Evolutionary conservation across 768 basidiomycete species (phyloP).

Genomic region (Lentinula edodes): DNA sequence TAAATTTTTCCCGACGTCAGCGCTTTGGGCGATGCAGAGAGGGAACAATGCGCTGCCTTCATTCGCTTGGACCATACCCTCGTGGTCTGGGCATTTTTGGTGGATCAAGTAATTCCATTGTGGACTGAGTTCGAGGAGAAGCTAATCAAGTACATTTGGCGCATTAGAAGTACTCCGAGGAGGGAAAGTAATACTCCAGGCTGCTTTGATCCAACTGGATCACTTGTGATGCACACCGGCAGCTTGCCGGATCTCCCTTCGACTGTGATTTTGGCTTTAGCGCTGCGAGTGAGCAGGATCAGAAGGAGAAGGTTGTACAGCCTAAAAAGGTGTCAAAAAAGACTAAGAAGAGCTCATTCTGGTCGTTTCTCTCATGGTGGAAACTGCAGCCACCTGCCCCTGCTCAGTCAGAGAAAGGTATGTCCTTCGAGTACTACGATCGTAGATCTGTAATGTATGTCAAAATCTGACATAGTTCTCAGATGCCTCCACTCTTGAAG

Average conservation of each 20-base stretch:
- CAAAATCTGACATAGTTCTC: not conserved
- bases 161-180: slow-evolving; percentile 29
- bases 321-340: not conserved
- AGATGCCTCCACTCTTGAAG: not conserved
- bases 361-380: slow-evolving; percentile 3
- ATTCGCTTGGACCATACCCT: slow-evolving; percentile 36
- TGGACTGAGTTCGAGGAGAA: slow-evolving; percentile 72
- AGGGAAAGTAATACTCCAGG: slow-evolving; percentile 13
- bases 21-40: slow-evolving; percentile 70
- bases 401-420: not conserved
- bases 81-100: slow-evolving; percentile 74
- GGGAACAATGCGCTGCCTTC: slow-evolving; percentile 87
- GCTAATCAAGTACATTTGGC: slow-evolving; percentile 80
- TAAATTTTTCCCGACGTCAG: slow-evolving; percentile 71
- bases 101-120: slow-evolving; percentile 62
- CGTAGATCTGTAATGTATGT: not conserved
- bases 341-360: not conserved
- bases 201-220: not conserved
- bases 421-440: not conserved
- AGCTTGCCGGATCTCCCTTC: not conserved
- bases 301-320: not conserved
- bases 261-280: not conserved
- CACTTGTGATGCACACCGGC: not conserved
- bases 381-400: not conserved
- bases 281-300: not conserved